Conservation (phyloP, 2,329 filamentous ascomycete species). For the Teratosphaeria nubilosa region DNA sequence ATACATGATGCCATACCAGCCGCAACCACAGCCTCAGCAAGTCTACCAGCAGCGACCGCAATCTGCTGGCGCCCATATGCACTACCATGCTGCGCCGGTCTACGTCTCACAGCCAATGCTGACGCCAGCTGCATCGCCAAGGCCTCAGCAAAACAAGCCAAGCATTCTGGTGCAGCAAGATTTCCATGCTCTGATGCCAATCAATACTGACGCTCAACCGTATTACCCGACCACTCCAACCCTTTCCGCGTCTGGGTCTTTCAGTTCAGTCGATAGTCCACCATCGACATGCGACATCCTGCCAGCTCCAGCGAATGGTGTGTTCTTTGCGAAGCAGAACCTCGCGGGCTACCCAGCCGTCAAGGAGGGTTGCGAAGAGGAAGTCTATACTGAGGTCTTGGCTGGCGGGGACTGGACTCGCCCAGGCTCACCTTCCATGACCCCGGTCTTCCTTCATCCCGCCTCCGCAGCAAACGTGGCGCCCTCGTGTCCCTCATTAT, state of each 20-base stretch:
- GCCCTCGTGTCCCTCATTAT: slow-evolving; percentile 65
- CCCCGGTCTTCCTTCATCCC: slow-evolving; percentile 65
- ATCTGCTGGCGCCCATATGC: slow-evolving; percentile 22
- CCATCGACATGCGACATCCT: slow-evolving; percentile 63
- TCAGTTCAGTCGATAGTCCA: slow-evolving; percentile 78
- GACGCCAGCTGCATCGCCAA: slow-evolving; percentile 68
- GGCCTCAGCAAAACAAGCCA: slow-evolving; percentile 64
- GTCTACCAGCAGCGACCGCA: slow-evolving; percentile 26
- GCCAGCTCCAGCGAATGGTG: slow-evolving; percentile 69
- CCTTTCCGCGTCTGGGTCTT: slow-evolving; percentile 74
- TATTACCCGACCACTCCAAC: slow-evolving; percentile 81
- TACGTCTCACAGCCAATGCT: slow-evolving; percentile 53
- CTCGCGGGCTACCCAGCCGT: slow-evolving; percentile 47
- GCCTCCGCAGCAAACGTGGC: slow-evolving; percentile 43
- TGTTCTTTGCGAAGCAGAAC: slow-evolving; percentile 19
- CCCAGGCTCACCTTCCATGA: slow-evolving; percentile 74
- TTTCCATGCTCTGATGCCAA: slow-evolving; percentile 36
- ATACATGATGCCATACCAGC: slow-evolving; percentile 43
- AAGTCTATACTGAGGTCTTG: slow-evolving; percentile 61
- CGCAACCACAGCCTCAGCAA: slow-evolving; percentile 23
- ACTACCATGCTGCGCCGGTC: slow-evolving; percentile 36
- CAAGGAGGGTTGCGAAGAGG: slow-evolving; percentile 62
- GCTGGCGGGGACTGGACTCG: slow-evolving; percentile 66
- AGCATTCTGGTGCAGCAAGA: slow-evolving; percentile 54
- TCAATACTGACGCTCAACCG: slow-evolving; percentile 65